Base-by-base conservation (phyloP, 2,329 filamentous ascomycete genomes). In the Calonectria pseudoreteaudii region DNA sequence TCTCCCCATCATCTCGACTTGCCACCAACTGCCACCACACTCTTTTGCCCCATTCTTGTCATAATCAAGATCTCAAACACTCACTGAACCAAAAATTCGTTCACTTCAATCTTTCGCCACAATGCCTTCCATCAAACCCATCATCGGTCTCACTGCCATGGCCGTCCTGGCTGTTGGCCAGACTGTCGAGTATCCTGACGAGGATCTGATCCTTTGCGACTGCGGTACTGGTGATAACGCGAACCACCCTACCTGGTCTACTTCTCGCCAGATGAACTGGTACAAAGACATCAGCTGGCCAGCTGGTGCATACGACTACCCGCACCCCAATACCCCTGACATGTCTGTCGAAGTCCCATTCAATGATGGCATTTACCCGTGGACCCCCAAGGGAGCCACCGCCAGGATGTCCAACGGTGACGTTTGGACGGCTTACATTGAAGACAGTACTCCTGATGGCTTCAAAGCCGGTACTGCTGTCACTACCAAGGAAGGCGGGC, bases 221-320 rank as follows among this genome's bases (percentile, higher is more conserved):
- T 86, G 85, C 69, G 85, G 85, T 36, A 86, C 86, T 69, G 85
- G 85, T 8, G 83, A 85, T 72, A 85, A 86, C 77, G 79, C 82
- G n/a, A 80, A 81, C 9, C 83, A 86, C 50, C 78, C 81, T 13
- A 81, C 79, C 41, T 86, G 85, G 85, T 86, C 85, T 9, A 86
- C 85, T 7, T 86, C 85, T 56, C 85, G 85, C 50, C 85, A 86
- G 76, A 84, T 86, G 78, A 86, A 86, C 74, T 86, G 85, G 85
- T 86, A 86, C 69, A 68, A 83, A 58, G 81, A 85, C 13, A 81
- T 86, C 53, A 71, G 78, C 41, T 86, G 85, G 85, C 82, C 84
- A 18, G 76, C 79, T 5, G 80, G 81, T 36, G 82, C 80, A 47
- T 82, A 82, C 36, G 77, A 80, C 16, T 84, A 85, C 47, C 85